Evolutionary conservation across 305 asterid species (phyloP), one percentile per base, ranked within the genome.

Genomic region (Solanum hybrid): DNA sequence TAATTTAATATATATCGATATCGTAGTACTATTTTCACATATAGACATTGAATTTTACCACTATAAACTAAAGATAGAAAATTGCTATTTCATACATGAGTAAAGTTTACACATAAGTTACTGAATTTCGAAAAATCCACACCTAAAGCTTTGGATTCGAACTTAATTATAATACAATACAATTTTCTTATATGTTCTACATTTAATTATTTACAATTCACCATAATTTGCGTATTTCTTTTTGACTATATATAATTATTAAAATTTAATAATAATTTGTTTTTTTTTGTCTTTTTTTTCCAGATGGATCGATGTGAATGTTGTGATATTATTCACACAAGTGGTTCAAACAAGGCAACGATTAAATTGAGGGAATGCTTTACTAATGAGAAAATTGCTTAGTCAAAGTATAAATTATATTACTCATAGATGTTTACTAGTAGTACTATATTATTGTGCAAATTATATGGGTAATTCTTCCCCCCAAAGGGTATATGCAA

Each of bases 251-350:
- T 64, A 22, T 51, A 8, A 67, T 67, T 67, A 22, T n/a, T 22
- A 67, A n/a, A n/a, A 8, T 67, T 22, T 1, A 67, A 67, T 67
- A n/a, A 67, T 10, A n/a, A 18, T 57, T 57, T 57, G 2, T 57
- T 9, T 57, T 20, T 20, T n/a, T 22, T 64, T 20, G 1, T 3
- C 1, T 0, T 1, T 9, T 8, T 3, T 1, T 1, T 22, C 1
- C 6, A 67, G 74, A 9, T 67, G 28, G 74, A 67, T n/a, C 28
- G 74, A 67, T n/a, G 28, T 61, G 71, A 61, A 61, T 61, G 71
- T 20, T 61, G 71, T 20, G 71, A 61, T 61, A 61, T 61, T 61
- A 61, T 20, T 20, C 71, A 61, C 26, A 61, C 71, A 61, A 61
- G 26, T 61, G 71, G 74, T 67, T 67, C 74, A 67, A n/a, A 67